Conservation (phyloP, 177 flowering plant species). For the Tripterygium wilfordii region DNA sequence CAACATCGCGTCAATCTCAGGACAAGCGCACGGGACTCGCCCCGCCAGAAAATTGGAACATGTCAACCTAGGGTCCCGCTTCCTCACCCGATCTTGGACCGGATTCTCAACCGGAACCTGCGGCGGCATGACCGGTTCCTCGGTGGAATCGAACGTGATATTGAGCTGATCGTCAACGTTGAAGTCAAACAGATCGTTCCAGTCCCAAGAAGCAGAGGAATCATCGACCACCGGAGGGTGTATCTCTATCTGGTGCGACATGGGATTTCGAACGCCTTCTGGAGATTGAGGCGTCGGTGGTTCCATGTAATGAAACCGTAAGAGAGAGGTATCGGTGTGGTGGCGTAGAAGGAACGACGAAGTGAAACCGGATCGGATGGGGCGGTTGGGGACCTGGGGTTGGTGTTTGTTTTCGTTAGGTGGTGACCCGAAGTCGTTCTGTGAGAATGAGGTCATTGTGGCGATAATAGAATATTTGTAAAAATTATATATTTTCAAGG, state of each 20-base stretch:
- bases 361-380: too few relatives aligned
- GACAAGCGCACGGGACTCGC: conserved; percentile 82
- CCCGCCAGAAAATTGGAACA: conserved; percentile 89
- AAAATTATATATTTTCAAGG: too few relatives aligned
- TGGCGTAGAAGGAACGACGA: too few relatives aligned
- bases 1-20: conserved; percentile 68
- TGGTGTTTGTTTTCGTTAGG: background rate
- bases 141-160: conserved; percentile 27
- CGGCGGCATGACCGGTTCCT: conserved; percentile 8
- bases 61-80: conserved; percentile 77
- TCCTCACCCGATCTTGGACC: conserved; percentile 43
- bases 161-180: conserved; percentile 33
- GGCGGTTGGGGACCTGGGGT: background rate
- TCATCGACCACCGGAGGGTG: conserved; percentile 12
- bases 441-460: too few relatives aligned
- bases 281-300: too few relatives aligned
- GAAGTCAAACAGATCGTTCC: conserved; percentile 69
- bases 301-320: too few relatives aligned
- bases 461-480: too few relatives aligned
- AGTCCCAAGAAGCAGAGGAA: conserved; percentile 50
- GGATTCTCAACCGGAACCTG: background rate
- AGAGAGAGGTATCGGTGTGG: too few relatives aligned
- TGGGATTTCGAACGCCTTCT: too few relatives aligned
- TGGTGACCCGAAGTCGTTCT: background rate
- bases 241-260: too few relatives aligned